Conservation (phyloP, 331 rosid species). For the Malus hybrid region DNA sequence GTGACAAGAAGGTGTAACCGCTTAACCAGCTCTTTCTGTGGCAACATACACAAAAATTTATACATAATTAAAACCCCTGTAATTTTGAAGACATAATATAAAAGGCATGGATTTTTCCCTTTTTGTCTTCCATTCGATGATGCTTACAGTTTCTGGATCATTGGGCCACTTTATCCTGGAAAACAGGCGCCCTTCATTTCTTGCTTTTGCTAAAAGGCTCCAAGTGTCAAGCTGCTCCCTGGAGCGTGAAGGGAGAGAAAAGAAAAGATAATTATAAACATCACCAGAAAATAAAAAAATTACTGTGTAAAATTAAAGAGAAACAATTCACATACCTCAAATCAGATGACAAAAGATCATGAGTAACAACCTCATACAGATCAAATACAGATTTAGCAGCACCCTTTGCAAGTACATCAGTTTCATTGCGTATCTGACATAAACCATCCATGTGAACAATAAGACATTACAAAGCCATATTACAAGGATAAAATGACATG, state of each 20-base stretch:
- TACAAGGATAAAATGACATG: not conserved
- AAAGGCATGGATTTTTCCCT: not conserved
- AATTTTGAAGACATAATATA: not conserved
- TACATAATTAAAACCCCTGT: not conserved
- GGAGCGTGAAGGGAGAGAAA: slow-evolving; percentile 8
- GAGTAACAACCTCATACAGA: slow-evolving; percentile 77
- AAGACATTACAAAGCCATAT: not conserved
- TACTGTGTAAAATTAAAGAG: not conserved
- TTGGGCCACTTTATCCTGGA: slow-evolving; percentile 74
- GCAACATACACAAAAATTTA: slow-evolving; percentile 2
- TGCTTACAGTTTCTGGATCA: slow-evolving; percentile 79
- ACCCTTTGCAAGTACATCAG: slow-evolving; percentile 72
- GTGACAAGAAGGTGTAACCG: slow-evolving; percentile 92
- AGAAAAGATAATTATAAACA: not conserved
- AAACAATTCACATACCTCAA: slow-evolving; percentile 55
- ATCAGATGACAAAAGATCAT: slow-evolving; percentile 65
- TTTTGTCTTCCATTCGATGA: not conserved
- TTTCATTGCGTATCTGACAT: slow-evolving; percentile 62
- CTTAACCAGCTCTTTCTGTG: slow-evolving; percentile 82
- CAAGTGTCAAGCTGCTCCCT: slow-evolving; percentile 97
- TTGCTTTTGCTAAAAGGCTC: slow-evolving; percentile 85
- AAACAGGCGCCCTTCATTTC: slow-evolving; percentile 76
- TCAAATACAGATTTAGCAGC: slow-evolving; percentile 73
- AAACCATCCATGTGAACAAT: slow-evolving; percentile 11
- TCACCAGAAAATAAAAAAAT: not conserved